Evolutionary conservation across 495 filamentous ascomycete genomes (phyloP).

Genomic region (Bathelium albidoporum): DNA sequence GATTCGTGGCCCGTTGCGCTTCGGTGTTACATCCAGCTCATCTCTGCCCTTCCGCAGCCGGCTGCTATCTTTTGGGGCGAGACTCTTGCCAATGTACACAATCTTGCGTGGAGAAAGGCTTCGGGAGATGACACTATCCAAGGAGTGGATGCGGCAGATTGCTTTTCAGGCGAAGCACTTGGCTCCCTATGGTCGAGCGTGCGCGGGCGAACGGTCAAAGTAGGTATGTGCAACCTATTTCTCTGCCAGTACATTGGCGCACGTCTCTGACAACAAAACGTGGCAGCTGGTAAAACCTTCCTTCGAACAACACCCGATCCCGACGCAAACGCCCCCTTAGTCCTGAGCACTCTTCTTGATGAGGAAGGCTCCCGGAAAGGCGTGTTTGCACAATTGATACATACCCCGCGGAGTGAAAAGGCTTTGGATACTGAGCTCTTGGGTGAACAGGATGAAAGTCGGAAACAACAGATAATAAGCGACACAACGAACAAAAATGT

Average conservation of each 20-base stretch:
- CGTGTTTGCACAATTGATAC: constrained; percentile 22
- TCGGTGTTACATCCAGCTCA: constrained; percentile 17
- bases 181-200: constrained; percentile 13
- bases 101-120: constrained; percentile 24
- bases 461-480: not conserved
- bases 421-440: not conserved
- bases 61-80: constrained; percentile 28
- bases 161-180: constrained; percentile 14
- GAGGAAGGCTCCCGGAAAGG: constrained; percentile 18
- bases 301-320: constrained; percentile 11
- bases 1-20: constrained; percentile 22
- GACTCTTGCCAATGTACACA: constrained; percentile 20
- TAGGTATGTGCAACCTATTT: constrained; percentile 14
- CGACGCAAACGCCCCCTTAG: constrained; percentile 12
- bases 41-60: constrained; percentile 24
- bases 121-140: constrained; percentile 15
- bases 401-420: constrained; percentile 2
- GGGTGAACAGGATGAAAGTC: not conserved
- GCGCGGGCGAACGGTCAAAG: constrained; percentile 21
- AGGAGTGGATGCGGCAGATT: constrained; percentile 13
- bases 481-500: not conserved
- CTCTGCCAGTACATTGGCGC: not conserved
- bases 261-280: constrained; percentile 6
- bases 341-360: constrained; percentile 25
- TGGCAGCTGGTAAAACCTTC: constrained; percentile 13